These are phyloP conservation scores for Cynara cardunculus DNA, from an alignment of 129 eudicot species.

Conservation along the genomic window DNA sequence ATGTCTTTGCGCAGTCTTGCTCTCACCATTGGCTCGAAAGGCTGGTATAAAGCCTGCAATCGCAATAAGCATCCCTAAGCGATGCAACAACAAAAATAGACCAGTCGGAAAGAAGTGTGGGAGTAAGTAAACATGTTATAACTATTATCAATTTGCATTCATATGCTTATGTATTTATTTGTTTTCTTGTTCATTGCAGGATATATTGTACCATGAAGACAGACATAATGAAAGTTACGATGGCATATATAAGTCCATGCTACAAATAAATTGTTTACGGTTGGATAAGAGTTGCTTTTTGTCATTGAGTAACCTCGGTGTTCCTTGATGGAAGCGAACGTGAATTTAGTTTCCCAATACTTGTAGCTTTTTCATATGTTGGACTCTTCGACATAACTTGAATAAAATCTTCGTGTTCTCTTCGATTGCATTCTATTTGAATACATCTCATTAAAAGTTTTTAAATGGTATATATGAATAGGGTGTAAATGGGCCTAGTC, in stretches of 20 bases:
- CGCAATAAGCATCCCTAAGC: slow-evolving; percentile 62
- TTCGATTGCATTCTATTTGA: no score
- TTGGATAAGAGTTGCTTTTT: not conserved
- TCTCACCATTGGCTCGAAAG: slow-evolving; percentile 52
- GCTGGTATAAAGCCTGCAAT: slow-evolving; percentile 64
- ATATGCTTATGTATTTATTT: not conserved
- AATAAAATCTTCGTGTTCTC: no score
- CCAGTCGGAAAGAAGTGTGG: slow-evolving; percentile 79
- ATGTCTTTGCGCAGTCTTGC: slow-evolving; percentile 62
- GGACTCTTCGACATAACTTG: no score
- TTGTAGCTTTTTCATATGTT: no score
- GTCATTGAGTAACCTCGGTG: not conserved
- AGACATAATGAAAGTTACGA: not conserved
- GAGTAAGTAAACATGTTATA: slow-evolving; percentile 32
- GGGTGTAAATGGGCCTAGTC: no score
- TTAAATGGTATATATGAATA: no score
- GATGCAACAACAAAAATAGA: slow-evolving; percentile 57
- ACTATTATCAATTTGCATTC: not conserved
- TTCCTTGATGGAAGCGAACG: not conserved
- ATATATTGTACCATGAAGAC: slow-evolving; percentile 33
- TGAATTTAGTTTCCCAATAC: not conserved
- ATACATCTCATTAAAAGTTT: no score
- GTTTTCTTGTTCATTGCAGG: slow-evolving; percentile 11
- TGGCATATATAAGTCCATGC: slow-evolving; percentile 5
- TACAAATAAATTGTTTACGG: slow-evolving; percentile 9